A percentile compares a stretch with the other conserved stretches of the same genome.
phyloP scores from a whole-genome alignment of 208 protist genomes.

The Wallacemonas rigidus region DNA sequence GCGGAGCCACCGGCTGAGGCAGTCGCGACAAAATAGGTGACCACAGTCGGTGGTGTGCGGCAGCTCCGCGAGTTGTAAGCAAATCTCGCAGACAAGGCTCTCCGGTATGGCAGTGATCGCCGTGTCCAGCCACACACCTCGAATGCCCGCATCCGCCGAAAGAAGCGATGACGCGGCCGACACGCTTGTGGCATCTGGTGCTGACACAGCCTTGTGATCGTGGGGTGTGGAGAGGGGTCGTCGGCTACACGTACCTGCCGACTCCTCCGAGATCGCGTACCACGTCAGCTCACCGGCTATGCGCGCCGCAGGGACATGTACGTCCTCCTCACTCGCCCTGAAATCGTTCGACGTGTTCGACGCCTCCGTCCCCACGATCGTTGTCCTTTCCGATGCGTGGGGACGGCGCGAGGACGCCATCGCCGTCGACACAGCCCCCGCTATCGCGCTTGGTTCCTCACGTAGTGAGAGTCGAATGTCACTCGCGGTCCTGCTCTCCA shows the following conservation, averaged over 20 bases:
- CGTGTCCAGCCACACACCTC: not conserved
- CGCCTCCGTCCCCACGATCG: too few species aligned
- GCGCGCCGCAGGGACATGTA: not conserved
- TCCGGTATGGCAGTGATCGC: conserved; percentile 18
- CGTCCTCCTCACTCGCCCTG: not conserved
- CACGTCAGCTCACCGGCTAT: not conserved
- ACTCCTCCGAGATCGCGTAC: not conserved
- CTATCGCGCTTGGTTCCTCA: too few species aligned
- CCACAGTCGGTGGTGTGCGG: conserved; percentile 35
- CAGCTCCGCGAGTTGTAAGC: conserved; percentile 18
- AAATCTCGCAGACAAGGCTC: conserved; percentile 29
- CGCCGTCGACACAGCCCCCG: too few species aligned
- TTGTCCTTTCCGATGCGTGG: too few species aligned
- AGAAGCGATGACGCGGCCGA: not conserved
- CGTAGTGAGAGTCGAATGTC: too few species aligned
- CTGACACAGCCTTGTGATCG: not conserved
- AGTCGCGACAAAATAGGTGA: conserved; percentile 35
- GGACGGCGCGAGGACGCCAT: too few species aligned
- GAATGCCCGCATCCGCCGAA: not conserved
- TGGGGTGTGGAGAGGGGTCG: too few species aligned
- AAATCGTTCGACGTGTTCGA: too few species aligned
- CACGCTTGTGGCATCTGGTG: not conserved
- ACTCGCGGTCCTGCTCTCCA: too few species aligned
- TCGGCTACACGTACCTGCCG: not conserved
- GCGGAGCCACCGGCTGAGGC: conserved; percentile 23